Base-by-base conservation (phyloP, 179 eudicot species). In the Heliamphora pulchella region DNA sequence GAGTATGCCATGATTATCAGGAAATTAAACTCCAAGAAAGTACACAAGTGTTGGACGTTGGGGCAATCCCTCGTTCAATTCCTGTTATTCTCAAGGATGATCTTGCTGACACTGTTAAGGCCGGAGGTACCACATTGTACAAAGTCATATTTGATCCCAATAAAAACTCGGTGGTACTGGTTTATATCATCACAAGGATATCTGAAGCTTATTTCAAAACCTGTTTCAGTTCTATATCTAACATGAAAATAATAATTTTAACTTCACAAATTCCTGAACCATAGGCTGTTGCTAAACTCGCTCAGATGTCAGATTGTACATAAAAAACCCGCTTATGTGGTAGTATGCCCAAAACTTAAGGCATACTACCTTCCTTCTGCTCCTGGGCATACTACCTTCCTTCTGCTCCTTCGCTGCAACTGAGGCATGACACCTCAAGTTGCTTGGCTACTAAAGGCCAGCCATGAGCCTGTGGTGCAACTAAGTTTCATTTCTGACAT, bases 1-100 rank as follows among this genome's bases (percentile, higher is more conserved):
- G 83, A 39, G 83, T 88, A 80, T 94, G 87, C 80, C 96, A 94
- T 82, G 99, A 94, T 81, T 92, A 92, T 81, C 99, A 96, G 87
- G 99, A 96, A 83, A 94, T 94, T 75, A 96, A 96, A 85, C 88
- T 96, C 84, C 99, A 96, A 85, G 98, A 96, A 82, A 96, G 90
- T 80, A 89, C 97, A 2, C 99, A 96, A 78, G 89, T 94, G 44
- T 86, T 96, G 53, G 96, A 93, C 80, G 97, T 96, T 81, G 99
- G 99, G 72, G 89, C 91, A 55, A 91, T 94, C 84, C 99, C 98
- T 78, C 99, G 99, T 83, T 96, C 99, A 22, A 88, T 96, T 79
- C 92, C 91, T 82, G 88, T 96, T 57, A 92, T 96, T 82, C 78
- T 96, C 85, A 90, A 85, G 83, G 94, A 94, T 85, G 99, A 96